Evolutionary conservation across 2,329 filamentous ascomycete genomes (phyloP).

Genomic region (Parastagonospora avenae): DNA sequence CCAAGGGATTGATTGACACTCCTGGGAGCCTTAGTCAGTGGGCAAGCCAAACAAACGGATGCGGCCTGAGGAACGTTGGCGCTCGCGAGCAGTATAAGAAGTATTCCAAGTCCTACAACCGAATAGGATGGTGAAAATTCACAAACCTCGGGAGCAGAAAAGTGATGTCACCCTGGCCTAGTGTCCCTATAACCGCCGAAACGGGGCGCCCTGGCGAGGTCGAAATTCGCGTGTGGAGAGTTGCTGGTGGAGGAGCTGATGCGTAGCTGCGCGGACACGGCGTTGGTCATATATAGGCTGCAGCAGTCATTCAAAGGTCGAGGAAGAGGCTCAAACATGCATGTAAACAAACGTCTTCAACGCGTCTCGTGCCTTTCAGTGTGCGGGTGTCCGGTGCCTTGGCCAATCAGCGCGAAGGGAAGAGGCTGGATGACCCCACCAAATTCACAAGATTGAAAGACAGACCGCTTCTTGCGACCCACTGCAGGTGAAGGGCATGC

Average conservation of each 20-base stretch:
- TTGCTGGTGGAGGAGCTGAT: too few relatives aligned
- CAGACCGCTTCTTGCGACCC: too few relatives aligned
- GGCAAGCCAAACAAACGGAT: not conserved
- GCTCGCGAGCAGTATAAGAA: too few relatives aligned
- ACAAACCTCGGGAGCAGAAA: conserved; percentile 29
- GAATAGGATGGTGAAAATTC: conserved; percentile 12
- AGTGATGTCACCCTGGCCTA: conserved; percentile 29
- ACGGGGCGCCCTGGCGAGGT: not conserved
- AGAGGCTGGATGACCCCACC: not conserved
- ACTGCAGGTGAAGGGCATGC: too few relatives aligned
- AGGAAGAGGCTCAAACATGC: too few relatives aligned
- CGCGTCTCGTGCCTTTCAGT: not conserved
- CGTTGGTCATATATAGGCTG: too few relatives aligned
- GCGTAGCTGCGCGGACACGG: too few relatives aligned
- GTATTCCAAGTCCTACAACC: not conserved
- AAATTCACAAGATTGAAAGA: not conserved
- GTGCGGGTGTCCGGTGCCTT: not conserved
- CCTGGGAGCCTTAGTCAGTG: conserved; percentile 10
- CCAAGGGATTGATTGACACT: conserved; percentile 13
- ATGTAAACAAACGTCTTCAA: too few relatives aligned
- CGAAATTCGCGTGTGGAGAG: too few relatives aligned
- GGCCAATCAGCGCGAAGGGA: not conserved
- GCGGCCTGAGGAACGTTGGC: conserved; percentile 6
- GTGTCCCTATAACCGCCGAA: conserved; percentile 2
- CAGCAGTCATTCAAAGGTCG: too few relatives aligned